Conservation (phyloP, 768 basidiomycete species). For the Leccinum truebloodii region DNA sequence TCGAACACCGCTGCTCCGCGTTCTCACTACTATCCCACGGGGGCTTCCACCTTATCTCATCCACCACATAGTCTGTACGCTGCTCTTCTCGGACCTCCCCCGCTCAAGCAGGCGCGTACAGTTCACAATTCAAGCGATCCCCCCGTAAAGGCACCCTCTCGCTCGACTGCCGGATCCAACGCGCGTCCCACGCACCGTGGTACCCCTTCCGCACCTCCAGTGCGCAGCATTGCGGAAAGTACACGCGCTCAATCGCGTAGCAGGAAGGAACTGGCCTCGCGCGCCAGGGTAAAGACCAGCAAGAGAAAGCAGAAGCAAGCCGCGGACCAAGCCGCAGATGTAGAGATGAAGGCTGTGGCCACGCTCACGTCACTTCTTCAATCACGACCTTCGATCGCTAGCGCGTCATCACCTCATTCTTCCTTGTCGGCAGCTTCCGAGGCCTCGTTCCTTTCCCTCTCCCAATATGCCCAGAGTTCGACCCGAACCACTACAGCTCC, state of each 20-base stretch:
- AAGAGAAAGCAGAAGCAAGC: conserved; percentile 53
- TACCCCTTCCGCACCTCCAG: conserved; percentile 12
- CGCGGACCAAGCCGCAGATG: conserved; percentile 41
- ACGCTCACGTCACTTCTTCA: conserved; percentile 74
- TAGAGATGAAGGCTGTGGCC: conserved; percentile 83
- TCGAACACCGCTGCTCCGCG: conserved; percentile 38
- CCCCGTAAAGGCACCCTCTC: conserved; percentile 53
- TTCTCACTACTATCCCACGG: conserved; percentile 44
- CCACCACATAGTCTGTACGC: conserved; percentile 65
- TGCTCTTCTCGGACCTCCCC: conserved; percentile 73
- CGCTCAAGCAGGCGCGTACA: conserved; percentile 75
- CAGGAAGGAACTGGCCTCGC: conserved; percentile 41
- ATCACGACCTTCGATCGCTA: conserved; percentile 60
- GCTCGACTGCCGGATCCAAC: conserved; percentile 36
- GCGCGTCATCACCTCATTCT: conserved; percentile 68
- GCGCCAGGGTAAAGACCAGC: conserved; percentile 39
- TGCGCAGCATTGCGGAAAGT: conserved; percentile 47
- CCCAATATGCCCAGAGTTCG: conserved; percentile 69
- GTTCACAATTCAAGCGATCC: conserved; percentile 74
- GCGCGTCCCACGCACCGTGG: conserved; percentile 23
- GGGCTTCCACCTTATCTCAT: conserved; percentile 37
- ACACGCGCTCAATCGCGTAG: conserved; percentile 47
- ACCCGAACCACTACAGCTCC: conserved; percentile 49
- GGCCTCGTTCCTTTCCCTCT: conserved; percentile 60
- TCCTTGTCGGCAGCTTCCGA: conserved; percentile 72